phyloP scores from a whole-genome alignment of 2,329 filamentous ascomycete species.

The Fusarium austroafricanum region DNA sequence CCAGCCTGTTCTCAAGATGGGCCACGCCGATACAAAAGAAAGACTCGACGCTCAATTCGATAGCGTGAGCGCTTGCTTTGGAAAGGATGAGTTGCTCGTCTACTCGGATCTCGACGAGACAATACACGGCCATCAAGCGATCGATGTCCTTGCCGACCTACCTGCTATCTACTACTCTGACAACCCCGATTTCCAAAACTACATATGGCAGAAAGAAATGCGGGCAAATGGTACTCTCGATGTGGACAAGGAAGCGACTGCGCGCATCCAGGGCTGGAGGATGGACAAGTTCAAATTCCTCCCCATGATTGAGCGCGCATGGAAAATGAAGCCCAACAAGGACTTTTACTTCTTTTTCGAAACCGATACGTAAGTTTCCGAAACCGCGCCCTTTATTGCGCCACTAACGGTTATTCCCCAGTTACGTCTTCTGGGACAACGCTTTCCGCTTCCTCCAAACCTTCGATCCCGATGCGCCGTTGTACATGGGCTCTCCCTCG shows the following conservation, averaged over 20 bases:
- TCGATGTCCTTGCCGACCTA: slow-evolving; percentile 60
- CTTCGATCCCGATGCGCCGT: slow-evolving; percentile 56
- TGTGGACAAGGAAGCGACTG: slow-evolving; percentile 45
- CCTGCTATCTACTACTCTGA: slow-evolving; percentile 54
- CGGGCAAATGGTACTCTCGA: slow-evolving; percentile 50
- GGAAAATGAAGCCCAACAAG: slow-evolving; percentile 58
- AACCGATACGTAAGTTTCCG: slow-evolving; percentile 61
- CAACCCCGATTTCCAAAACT: slow-evolving; percentile 54
- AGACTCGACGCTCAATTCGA: slow-evolving; percentile 58
- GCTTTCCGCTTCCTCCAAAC: slow-evolving; percentile 61
- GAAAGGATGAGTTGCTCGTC: slow-evolving; percentile 56
- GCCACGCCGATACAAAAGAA: slow-evolving; percentile 46
- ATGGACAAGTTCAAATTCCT: slow-evolving; percentile 70
- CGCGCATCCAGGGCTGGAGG: slow-evolving; percentile 59
- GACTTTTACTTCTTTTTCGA: slow-evolving; percentile 69
- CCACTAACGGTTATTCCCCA: slow-evolving; percentile 17
- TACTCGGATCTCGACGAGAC: slow-evolving; percentile 63
- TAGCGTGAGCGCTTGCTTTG: slow-evolving; percentile 64
- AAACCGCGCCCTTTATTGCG: background rate
- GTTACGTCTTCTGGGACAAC: slow-evolving; percentile 54
- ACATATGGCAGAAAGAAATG: slow-evolving; percentile 55
- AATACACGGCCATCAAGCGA: slow-evolving; percentile 55
- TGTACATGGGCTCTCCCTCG: slow-evolving; percentile 63
- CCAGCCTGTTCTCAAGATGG: slow-evolving; percentile 51
- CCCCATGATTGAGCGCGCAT: slow-evolving; percentile 64